Base-by-base conservation (phyloP, 352 stramenopile species). In the Chrysophaeum taylorii region DNA sequence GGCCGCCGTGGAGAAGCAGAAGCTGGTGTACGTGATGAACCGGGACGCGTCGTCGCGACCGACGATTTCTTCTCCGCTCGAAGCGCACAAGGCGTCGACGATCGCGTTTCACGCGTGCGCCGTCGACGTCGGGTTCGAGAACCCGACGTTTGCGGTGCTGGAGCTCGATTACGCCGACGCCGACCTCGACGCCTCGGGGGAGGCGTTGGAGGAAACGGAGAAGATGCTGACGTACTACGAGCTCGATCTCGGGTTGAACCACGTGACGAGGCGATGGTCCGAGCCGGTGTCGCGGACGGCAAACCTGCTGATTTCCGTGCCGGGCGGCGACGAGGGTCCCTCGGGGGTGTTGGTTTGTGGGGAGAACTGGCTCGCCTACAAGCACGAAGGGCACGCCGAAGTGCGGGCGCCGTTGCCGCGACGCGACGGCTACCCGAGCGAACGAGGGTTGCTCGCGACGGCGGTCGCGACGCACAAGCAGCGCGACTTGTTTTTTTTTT, bases 11-110 rank as follows among this genome's bases (percentile, higher is more conserved):
- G 96, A 99, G 84, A 99, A 99, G 81, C 92, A 98, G 76, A 98
- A 99, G 75, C 84, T 99, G 16, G 95, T 99, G 29, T 99, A 98
- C 80, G 92, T 98, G 29, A 90, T 99, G 81, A 98, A 98, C 78
- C 85, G 94, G 36, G 93, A 98, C 76, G 86, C 89, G 7, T 86
- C 85, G 0, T 94, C 89, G 72, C 85, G 88, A 0, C 77, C 98
- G 16, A 98, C 94, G 23, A 97, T 99, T 73, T 97, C 93, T 50
- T 97, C 87, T 70, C 96, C 96, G 21, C 79, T 99, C n/a, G 95
- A 99, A 77, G 96, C 96, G 29, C 94, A 99, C 83, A 94, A 95
- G 62, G 89, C 86, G 18, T 79, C 94, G 53, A 94, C 91, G 21
- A 89, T 99, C 36, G 89, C 95, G 27, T 97, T 98, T 70, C 84